phyloP scores from a whole-genome alignment of 352 stramenopile genomes.

The Globisporangium sylvaticum region DNA sequence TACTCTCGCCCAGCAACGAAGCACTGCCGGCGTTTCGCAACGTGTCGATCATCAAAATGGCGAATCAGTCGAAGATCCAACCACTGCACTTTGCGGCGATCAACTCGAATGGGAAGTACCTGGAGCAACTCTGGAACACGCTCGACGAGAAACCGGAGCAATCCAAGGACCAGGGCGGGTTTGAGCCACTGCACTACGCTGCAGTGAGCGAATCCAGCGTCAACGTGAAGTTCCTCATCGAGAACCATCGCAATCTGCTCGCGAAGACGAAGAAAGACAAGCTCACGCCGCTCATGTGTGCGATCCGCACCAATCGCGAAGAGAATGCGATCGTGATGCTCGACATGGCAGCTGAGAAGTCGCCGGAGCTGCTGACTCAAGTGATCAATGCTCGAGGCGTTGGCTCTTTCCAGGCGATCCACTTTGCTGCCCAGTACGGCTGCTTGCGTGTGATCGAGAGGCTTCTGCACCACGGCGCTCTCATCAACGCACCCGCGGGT shows the following conservation, averaged over 20 bases:
- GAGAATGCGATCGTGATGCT: constrained; percentile 61
- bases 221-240: constrained; percentile 3
- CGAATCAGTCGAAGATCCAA: constrained; percentile 45
- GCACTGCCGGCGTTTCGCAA: constrained; percentile 42
- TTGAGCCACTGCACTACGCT: constrained; percentile 35
- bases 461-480: constrained; percentile 41
- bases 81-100: constrained; percentile 70
- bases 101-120: constrained; percentile 63
- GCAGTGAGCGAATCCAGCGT: background rate
- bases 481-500: constrained; percentile 36
- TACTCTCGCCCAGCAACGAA: constrained; percentile 35
- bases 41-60: constrained; percentile 65
- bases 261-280: constrained; percentile 8
- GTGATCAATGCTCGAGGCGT: constrained; percentile 41
- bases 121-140: constrained; percentile 55
- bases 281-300: constrained; percentile 46
- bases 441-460: constrained; percentile 39
- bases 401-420: constrained; percentile 48
- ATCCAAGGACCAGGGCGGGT: constrained; percentile 51
- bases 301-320: constrained; percentile 36
- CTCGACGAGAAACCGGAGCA: constrained; percentile 37
- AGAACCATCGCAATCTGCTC: constrained; percentile 7
- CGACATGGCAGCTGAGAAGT: constrained; percentile 39
- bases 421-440: constrained; percentile 46
- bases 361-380: constrained; percentile 25